These are phyloP conservation scores for Bryoglossum gracile DNA, from an alignment of 495 filamentous ascomycete genomes.

Conservation along the genomic window DNA sequence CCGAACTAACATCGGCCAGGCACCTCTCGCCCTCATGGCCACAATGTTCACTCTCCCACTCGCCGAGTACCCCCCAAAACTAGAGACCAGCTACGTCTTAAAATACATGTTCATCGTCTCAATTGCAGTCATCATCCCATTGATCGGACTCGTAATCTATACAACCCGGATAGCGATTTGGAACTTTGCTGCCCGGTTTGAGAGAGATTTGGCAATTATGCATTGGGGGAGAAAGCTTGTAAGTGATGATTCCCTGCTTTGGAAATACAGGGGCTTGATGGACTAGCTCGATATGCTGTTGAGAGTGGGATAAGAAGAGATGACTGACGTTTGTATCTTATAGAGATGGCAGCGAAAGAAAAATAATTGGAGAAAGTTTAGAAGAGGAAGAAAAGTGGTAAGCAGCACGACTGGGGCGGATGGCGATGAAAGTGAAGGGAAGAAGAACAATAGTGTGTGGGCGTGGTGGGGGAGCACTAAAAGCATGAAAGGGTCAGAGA, in stretches of 20 bases:
- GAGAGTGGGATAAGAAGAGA: background rate
- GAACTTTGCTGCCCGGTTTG: background rate
- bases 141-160: conserved; percentile 6
- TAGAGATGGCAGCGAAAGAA: no score
- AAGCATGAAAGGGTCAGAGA: background rate
- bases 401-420: background rate
- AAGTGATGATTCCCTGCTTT: no score
- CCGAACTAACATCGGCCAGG: conserved; percentile 4
- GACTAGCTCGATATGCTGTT: no score
- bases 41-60: conserved; percentile 2
- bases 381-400: background rate
- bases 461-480: background rate
- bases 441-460: no score
- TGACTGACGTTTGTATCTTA: no score
- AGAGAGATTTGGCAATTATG: background rate
- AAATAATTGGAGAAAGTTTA: background rate
- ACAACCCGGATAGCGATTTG: background rate
- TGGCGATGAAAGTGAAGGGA: no score
- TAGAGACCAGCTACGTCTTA: conserved; percentile 1
- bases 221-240: background rate
- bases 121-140: conserved; percentile 3
- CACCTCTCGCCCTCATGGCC: conserved; percentile 6
- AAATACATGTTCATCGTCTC: conserved; percentile 7
- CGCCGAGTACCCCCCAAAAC: background rate
- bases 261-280: no score